A percentile compares a stretch with the other conserved stretches of the same genome.
phyloP scores from a whole-genome alignment of 495 filamentous ascomycete genomes.

The Articulospora tetracladia region DNA sequence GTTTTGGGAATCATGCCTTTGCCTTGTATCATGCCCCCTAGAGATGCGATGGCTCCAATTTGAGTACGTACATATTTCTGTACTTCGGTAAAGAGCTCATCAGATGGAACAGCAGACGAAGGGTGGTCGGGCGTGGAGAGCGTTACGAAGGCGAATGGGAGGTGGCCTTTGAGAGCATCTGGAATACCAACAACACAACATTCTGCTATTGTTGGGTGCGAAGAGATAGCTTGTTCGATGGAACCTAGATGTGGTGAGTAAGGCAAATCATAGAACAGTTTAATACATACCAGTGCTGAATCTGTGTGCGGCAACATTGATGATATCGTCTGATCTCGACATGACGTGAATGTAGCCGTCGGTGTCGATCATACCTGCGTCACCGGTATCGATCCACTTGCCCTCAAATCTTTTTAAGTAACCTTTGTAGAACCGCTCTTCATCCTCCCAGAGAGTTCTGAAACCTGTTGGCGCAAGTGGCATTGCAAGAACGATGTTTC shows the following conservation, averaged over 20 bases:
- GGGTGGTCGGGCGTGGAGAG: slow-evolving; percentile 46
- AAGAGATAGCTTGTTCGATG: slow-evolving; percentile 87
- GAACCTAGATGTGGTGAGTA: slow-evolving; percentile 43
- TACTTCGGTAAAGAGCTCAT: slow-evolving; percentile 46
- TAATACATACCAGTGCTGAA: slow-evolving; percentile 73
- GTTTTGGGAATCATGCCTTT: slow-evolving; percentile 93
- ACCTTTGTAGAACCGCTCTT: slow-evolving; percentile 74
- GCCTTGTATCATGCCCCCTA: slow-evolving; percentile 81
- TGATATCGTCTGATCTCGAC: slow-evolving; percentile 85
- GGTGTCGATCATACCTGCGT: slow-evolving; percentile 79
- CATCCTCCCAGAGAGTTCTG: slow-evolving; percentile 78
- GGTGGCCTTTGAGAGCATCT: slow-evolving; percentile 79
- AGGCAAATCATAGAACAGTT: background rate
- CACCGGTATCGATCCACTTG: slow-evolving; percentile 84
- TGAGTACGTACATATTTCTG: slow-evolving; percentile 69
- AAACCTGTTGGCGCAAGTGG: slow-evolving; percentile 85
- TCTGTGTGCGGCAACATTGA: slow-evolving; percentile 91
- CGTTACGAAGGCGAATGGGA: slow-evolving; percentile 86
- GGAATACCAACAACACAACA: slow-evolving; percentile 83
- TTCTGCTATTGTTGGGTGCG: slow-evolving; percentile 73
- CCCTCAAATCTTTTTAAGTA: slow-evolving; percentile 79
- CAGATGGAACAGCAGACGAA: slow-evolving; percentile 38
- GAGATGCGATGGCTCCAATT: slow-evolving; percentile 80
- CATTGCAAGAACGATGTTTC: slow-evolving; percentile 81
- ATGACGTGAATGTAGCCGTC: slow-evolving; percentile 85